Conservation (phyloP, 129 eudicot genomes). For the Mikania micrantha region DNA sequence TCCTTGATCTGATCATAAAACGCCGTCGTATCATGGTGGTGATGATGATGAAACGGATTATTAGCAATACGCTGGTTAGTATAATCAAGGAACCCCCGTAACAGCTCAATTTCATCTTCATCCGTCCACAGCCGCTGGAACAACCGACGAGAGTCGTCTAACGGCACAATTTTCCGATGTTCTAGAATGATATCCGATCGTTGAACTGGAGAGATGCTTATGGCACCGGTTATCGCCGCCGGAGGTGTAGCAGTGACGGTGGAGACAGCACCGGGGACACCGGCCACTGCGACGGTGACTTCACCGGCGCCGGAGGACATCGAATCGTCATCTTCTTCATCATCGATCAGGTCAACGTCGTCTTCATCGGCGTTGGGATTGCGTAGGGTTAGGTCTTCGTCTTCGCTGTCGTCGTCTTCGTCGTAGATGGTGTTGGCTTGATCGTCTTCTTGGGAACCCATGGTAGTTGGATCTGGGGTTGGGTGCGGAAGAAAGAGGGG, state of each 20-base stretch:
- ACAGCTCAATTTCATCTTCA: slow-evolving; percentile 88
- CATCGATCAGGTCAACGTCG: slow-evolving; percentile 21
- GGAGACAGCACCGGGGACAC: slow-evolving; percentile 10
- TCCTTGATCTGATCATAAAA: slow-evolving; percentile 85
- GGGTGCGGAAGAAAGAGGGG: slow-evolving; percentile 1
- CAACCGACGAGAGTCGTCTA: slow-evolving; percentile 64
- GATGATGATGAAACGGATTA: slow-evolving; percentile 47
- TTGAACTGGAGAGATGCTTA: neutral
- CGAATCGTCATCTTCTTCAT: slow-evolving; percentile 36
- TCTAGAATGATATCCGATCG: slow-evolving; percentile 20
- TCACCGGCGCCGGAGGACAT: slow-evolving; percentile 37
- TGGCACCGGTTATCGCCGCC: neutral
- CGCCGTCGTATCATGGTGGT: slow-evolving; percentile 83
- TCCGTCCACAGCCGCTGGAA: slow-evolving; percentile 91
- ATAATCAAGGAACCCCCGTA: slow-evolving; percentile 76
- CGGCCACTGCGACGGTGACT: slow-evolving; percentile 28
- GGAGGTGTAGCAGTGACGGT: slow-evolving; percentile 23
- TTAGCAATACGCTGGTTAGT: slow-evolving; percentile 32
- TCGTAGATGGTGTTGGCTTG: slow-evolving; percentile 31
- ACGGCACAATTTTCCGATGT: slow-evolving; percentile 32
- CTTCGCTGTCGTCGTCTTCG: slow-evolving; percentile 33
- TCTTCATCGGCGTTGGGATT: slow-evolving; percentile 28
- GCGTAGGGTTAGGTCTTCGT: slow-evolving; percentile 13
- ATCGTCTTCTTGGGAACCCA: slow-evolving; percentile 42
- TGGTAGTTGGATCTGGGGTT: slow-evolving; percentile 15